Evolutionary conservation across 495 filamentous ascomycete species (phyloP), one percentile per base, ranked within the genome.

Genomic region (Staphylotrichum tortipilum): DNA sequence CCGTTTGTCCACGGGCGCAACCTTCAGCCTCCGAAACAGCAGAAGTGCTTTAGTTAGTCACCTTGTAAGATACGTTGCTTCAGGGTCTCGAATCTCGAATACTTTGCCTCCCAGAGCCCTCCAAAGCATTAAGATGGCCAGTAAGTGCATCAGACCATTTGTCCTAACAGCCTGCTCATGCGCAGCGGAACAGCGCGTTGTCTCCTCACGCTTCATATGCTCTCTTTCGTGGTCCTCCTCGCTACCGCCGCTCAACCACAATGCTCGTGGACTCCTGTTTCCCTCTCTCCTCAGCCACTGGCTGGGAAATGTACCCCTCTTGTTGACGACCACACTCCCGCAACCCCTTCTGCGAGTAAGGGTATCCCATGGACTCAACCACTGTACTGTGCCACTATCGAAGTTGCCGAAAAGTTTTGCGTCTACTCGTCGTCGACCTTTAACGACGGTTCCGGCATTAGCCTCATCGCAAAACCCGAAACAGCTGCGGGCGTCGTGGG

Each of bases 371-470:
- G 26, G 26, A 28, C 26, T 10, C 26, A 28, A 7, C 17, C 47
- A 36, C 46, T 58, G 52, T 33, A 10, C 21, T 12, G 4, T 21
- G 15, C 11, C 35, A 28, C 55, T 11, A 31, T 52, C 26, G 44
- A 31, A 3, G 22, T 24, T 2, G 24, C 22, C 3, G 44, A 58
- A 4, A 58, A 64, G 47, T 59, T 61, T 33, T 68, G 65, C 37
- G 38, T 68, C 41, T 68, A 63, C 50, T 60, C 56, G 0, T 57
- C 60, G 24, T 50, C 59, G 18, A 29, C 55, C 15, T 68, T 55
- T 56, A 63, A 65, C 24, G 46, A 56, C 30, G 48, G 51, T 24
- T 35, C 38, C 11, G 63, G 56, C 8, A 26, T 66, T 6, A 59
- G 52, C 26, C 26, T 68, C 18, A 30, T 66, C 23, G 57, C 63